Conservation (phyloP, 2,329 filamentous ascomycete genomes). For the Penicillium sp. region DNA sequence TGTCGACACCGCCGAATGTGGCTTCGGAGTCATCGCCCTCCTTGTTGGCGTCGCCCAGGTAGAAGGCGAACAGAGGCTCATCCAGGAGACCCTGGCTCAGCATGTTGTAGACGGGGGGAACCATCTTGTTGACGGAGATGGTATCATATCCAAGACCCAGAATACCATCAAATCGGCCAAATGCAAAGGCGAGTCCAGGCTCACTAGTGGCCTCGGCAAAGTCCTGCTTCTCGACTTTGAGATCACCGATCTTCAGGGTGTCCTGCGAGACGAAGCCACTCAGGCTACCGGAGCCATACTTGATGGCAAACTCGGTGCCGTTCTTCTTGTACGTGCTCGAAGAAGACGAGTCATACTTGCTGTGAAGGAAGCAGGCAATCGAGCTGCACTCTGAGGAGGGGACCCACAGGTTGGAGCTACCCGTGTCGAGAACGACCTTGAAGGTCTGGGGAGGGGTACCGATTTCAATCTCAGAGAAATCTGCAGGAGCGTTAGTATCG, state of each 20-base stretch:
- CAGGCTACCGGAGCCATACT: constrained; percentile 92
- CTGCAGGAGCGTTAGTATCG: constrained; percentile 50
- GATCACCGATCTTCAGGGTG: constrained; percentile 81
- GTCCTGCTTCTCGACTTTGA: constrained; percentile 85
- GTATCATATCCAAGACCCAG: constrained; percentile 91
- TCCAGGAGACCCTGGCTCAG: constrained; percentile 87
- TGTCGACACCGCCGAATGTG: constrained; percentile 85
- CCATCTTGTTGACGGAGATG: constrained; percentile 95
- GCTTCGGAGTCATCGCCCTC: constrained; percentile 80
- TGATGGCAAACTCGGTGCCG: constrained; percentile 87
- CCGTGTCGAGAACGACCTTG: constrained; percentile 98
- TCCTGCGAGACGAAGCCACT: constrained; percentile 94
- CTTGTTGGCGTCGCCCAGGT: constrained; percentile 76
- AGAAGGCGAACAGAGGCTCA: constrained; percentile 94
- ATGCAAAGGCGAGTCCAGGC: constrained; percentile 95
- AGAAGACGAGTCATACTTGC: constrained; percentile 88
- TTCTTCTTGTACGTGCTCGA: constrained; percentile 95
- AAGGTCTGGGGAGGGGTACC: constrained; percentile 91
- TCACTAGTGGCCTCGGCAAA: constrained; percentile 97
- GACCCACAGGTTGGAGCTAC: constrained; percentile 99
- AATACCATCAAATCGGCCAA: constrained; percentile 96
- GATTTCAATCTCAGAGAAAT: constrained; percentile 95
- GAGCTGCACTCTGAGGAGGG: constrained; percentile 87
- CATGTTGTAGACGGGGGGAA: constrained; percentile 97
- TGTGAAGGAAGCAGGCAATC: constrained; percentile 97